Evolutionary conservation across 768 basidiomycete species (phyloP), one percentile per base, ranked within the genome.

Genomic region (Boletus pseudo-olivaceus): DNA sequence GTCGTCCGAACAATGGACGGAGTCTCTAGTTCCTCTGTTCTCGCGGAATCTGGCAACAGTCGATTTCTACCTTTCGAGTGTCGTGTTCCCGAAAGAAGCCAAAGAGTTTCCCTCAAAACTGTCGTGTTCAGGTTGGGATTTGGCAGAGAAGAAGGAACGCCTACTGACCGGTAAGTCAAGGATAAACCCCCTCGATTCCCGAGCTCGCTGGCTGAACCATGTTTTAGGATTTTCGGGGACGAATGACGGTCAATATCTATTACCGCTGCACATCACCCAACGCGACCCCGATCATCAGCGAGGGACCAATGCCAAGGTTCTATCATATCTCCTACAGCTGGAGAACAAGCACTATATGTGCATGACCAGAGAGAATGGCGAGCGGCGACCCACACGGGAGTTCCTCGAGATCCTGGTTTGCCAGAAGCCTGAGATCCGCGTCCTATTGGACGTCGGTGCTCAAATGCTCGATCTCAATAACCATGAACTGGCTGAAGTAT

Each of bases 381-480:
- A 46, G 8, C 57, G 68, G 20, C 56, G 47, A 17, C 56, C 48
- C 6, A 51, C 70, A 0, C 7, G 10, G 0, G 20, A 60, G 14
- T 50, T 71, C 54, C 55, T 79, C 19, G 15, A 59, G 1, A 51
- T 67, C 19, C 17, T 83, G 4, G 68, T 71, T 11, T n/a, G 51
- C 1, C 72, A 78, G 56, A 49, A 49, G 1, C 75, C 74, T 4
- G 62, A 68, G n/a, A 69, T 82, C 27, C 71, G 71, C 27, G 79
- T 82, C 7, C 62, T 83, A 19, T 65, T 83, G 17, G 82, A 83
- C 39, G 80, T 83, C 14, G 82, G 82, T 3, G 82, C 82, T 0
- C 82, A 83, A 56, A 78, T 83, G 67, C 65, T 83, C 6, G 81
- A 83, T 46, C 66, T 80, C 51, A 62, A 70, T 20, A 83, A 81